Percentiles rank a stretch among this genome's conserved stretches.
These are phyloP conservation scores for Paracoccidioides brasiliensis DNA, from an alignment of 2,329 filamentous ascomycete species.

Conservation along the genomic window DNA sequence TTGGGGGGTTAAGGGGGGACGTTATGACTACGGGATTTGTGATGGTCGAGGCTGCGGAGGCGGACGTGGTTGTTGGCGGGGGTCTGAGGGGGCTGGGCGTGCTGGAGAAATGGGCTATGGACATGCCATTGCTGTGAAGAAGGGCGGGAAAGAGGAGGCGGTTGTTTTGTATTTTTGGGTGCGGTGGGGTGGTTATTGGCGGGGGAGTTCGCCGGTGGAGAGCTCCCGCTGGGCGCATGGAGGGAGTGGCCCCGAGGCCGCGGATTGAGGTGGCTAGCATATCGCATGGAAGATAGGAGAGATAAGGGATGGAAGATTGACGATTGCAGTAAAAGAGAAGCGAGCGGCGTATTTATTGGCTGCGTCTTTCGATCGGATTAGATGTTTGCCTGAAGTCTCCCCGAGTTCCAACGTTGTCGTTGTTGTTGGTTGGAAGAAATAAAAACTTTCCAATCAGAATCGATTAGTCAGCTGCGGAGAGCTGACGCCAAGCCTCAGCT, in stretches of 20 bases:
- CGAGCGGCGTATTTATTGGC: neutral
- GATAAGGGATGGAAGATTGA: neutral
- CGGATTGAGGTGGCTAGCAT: neutral
- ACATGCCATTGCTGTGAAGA: neutral
- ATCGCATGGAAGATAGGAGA: neutral
- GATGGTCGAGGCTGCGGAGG: neutral
- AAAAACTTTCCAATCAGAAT: too few relatives aligned
- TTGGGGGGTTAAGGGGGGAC: slow-evolving; percentile 52
- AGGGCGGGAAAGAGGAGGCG: neutral
- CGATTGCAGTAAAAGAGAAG: neutral
- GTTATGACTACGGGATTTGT: neutral
- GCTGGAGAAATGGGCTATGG: neutral
- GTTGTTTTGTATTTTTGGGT: neutral
- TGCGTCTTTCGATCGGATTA: neutral
- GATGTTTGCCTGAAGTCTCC: too few relatives aligned
- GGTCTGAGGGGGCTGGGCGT: neutral
- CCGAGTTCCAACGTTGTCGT: too few relatives aligned
- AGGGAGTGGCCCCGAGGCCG: neutral
- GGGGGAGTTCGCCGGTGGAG: neutral
- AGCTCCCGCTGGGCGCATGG: neutral
- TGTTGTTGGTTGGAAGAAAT: too few relatives aligned
- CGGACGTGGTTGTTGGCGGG: neutral
- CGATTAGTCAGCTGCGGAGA: too few relatives aligned
- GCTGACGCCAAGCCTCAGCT: too few relatives aligned
- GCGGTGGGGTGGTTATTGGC: neutral